These are phyloP conservation scores for Lathyrus tuberosus DNA, from an alignment of 306 rosid species.

Conservation along the genomic window DNA sequence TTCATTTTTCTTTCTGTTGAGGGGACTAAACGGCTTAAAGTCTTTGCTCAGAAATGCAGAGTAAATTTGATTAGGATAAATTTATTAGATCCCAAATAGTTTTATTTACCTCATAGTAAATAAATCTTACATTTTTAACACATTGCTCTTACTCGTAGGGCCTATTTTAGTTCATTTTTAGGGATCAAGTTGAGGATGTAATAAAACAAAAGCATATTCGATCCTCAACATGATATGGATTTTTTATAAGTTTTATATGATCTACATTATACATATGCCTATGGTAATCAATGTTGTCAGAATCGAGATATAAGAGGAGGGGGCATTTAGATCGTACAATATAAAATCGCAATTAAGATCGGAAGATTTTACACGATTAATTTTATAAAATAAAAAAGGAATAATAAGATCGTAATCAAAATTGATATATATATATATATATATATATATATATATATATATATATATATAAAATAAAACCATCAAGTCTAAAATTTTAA, in stretches of 20 bases:
- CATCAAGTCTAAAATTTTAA: too few relatives aligned
- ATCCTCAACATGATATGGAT: background rate
- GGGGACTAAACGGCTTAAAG: background rate
- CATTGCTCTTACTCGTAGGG: background rate
- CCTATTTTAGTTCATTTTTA: background rate
- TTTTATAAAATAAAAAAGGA: too few relatives aligned
- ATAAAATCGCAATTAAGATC: too few relatives aligned
- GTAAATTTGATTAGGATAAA: constrained; percentile 20
- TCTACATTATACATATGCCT: background rate
- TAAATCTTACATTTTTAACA: background rate
- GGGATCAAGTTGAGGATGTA: too few relatives aligned
- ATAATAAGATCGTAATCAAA: too few relatives aligned
- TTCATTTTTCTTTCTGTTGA: background rate
- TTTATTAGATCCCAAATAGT: constrained; percentile 11
- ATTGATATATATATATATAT: too few relatives aligned
- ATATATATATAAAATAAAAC: too few relatives aligned
- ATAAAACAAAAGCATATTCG: background rate
- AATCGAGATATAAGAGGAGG: too few relatives aligned
- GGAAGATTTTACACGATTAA: too few relatives aligned
- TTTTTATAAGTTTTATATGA: background rate
- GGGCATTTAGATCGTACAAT: too few relatives aligned
- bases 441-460: too few relatives aligned
- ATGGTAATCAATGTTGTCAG: background rate
- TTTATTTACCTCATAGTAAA: background rate
- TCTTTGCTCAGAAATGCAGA: background rate